Conservation (phyloP, 495 filamentous ascomycete genomes). For the Venustampulla echinocandica region DNA sequence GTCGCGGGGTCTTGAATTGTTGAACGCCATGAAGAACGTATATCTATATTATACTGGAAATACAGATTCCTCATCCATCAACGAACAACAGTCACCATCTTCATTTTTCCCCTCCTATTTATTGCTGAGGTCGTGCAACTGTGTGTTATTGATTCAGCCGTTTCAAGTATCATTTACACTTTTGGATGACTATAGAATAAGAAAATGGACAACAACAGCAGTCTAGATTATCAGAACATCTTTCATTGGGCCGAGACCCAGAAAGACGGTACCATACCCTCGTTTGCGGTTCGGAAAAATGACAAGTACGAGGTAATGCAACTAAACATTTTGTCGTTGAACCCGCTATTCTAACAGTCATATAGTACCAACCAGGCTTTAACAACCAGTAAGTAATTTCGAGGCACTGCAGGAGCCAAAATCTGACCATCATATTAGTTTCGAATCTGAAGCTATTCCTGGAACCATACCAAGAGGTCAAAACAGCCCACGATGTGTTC, state of each 20-base stretch:
- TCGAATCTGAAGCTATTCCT: constrained; percentile 30
- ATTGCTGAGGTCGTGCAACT: no score
- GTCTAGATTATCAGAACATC: constrained; percentile 47
- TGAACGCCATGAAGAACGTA: no score
- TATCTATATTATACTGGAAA: no score
- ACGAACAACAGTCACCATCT: no score
- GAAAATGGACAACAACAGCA: no score
- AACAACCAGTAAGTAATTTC: constrained; percentile 37
- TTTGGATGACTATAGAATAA: no score
- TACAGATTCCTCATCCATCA: no score
- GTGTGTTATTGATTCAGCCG: no score
- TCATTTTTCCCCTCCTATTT: no score
- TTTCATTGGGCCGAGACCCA: constrained; percentile 53
- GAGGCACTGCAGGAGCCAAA: constrained; percentile 13
- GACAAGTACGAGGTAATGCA: constrained; percentile 40
- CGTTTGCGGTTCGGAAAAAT: constrained; percentile 36
- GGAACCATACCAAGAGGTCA: constrained; percentile 32
- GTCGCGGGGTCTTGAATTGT: no score
- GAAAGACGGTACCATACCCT: constrained; percentile 39
- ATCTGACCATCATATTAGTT: constrained; percentile 12
- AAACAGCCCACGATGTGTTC: constrained; percentile 64
- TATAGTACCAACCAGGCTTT: constrained; percentile 43
- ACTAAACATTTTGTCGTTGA: background rate
- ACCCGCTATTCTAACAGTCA: constrained; percentile 16
- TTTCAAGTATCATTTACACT: no score